These are phyloP conservation scores for Periconia sp. DNA, from an alignment of 2,329 filamentous ascomycete genomes.

Conservation along the genomic window DNA sequence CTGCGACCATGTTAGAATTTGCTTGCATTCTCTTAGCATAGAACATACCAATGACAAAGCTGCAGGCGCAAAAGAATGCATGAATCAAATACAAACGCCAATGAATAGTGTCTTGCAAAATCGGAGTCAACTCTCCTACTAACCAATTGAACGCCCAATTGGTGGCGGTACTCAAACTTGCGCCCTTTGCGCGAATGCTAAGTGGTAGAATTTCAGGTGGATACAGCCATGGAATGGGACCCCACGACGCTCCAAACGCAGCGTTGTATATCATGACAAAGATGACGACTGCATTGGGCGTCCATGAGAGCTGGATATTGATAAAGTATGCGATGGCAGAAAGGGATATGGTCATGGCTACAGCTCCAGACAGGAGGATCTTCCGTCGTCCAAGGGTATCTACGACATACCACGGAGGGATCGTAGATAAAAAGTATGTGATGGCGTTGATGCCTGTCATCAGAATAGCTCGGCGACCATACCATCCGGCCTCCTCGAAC, in stretches of 20 bases:
- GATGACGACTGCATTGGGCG: constrained; percentile 83
- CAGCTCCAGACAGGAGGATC: constrained; percentile 86
- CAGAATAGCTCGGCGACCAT: constrained; percentile 85
- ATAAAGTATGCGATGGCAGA: constrained; percentile 95
- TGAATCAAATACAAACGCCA: constrained; percentile 96
- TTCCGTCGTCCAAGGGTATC: constrained; percentile 88
- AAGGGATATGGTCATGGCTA: constrained; percentile 87
- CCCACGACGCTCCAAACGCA: constrained; percentile 96
- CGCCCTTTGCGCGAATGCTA: constrained; percentile 95
- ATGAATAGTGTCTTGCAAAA: constrained; percentile 87
- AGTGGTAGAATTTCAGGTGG: constrained; percentile 98
- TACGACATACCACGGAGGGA: constrained; percentile 96
- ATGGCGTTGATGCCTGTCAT: constrained; percentile 98
- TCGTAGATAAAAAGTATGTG: constrained; percentile 88
- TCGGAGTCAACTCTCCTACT: constrained; percentile 92
- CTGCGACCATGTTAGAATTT: constrained; percentile 55
- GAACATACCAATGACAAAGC: constrained; percentile 90
- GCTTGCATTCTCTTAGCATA: neutral
- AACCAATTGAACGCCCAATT: constrained; percentile 99
- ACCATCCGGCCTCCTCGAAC: constrained; percentile 96
- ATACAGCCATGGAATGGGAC: constrained; percentile 97
- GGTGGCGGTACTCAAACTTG: constrained; percentile 91
- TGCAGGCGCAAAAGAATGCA: constrained; percentile 93
- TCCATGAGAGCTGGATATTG: constrained; percentile 79
- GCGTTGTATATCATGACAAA: constrained; percentile 99